Base-by-base conservation (phyloP, 352 stramenopile genomes). In the Saprolegnia parasitica region DNA sequence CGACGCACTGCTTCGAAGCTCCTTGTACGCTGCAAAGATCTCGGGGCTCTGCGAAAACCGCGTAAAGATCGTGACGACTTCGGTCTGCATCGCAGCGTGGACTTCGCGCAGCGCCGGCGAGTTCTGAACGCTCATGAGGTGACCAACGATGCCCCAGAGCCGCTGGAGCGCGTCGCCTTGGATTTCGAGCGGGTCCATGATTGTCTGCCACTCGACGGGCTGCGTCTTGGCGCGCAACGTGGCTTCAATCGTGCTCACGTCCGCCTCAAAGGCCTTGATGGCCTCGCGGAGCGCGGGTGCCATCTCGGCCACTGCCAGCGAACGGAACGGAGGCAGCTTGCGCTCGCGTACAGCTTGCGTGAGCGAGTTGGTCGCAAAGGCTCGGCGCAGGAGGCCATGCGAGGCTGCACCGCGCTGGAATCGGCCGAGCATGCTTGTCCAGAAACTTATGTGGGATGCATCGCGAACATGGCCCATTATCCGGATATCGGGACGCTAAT, bases 91-190 rank as follows among this genome's bases (percentile, higher is more conserved):
- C 40, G 89, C 74, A 74, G 98, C 90, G 76, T 99, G 96, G 18
- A 91, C 95, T n/a, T 85, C 72, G 42, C 97, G 84, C 23, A 99
- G 77, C 61, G 96, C 93, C 6, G 98, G 89, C 54, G 86, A 96
- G 79, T 99, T 98, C 75, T 96, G 95, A 26, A 99, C 96, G 55
- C 94, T 97, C 77, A 98, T 98, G 50, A 99, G 85, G 79, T 99
- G 97, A 32, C 88, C 86, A 24, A 98, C 95, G 20, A 99, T 80
- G 20, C 96, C 95, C 97, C 96, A 99, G 49, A 93, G 84, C 67
- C 94, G 97, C 6, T 82, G 85, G 23, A 99, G 76, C 39, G 90
- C 86, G 66, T 96, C 91, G 47, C 95, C 87, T 68, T 98, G 91
- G 29, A 89, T 77, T 76, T 99, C 95, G 21, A 98, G 72, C 29